Evolutionary conservation across 768 basidiomycete species (phyloP), one percentile per base, ranked within the genome.

Genomic region (Leccinum obscurum): DNA sequence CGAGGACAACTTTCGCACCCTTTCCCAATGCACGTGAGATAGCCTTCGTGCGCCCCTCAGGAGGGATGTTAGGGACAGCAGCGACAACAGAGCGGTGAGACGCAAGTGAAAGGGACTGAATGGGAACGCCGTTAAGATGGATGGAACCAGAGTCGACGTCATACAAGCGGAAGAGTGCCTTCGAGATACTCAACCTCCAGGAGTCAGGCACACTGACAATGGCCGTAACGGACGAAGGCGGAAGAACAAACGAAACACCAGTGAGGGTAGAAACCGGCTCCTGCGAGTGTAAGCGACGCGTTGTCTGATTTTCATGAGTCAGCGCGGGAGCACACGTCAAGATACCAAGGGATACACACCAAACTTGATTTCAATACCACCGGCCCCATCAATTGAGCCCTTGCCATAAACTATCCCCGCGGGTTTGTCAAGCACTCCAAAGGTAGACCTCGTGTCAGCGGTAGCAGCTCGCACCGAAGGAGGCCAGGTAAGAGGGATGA

Each of bases 91-190:
- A 82, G 34, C 95, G 82, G 24, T 97, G 75, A 57, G 88, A 90
- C 34, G 81, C 76, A 70, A 95, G 92, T 0, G 93, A 95, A 5
- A 98, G 84, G 60, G 95, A 85, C 37, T 90, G 87, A 56, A 98
- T 90, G 66, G 97, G 92, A 67, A 90, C 82, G 3, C 90, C 92
- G 66, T 97, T 93, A 61, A 96, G 86, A 52, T 86, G 75, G 65
- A 96, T 94, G 44, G 88, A 78, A 15, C 89, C 82, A 28, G 93
- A 93, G 56, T 83, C 81, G 14, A 95, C 80, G 67, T 98, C 95
- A 72, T 98, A 97, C 77, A 98, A 94, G 24, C 95, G 83, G 74
- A 93, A 97, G 15, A 98, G 78, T 30, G 95, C 80, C n/a, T 93
- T 88, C 54, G 93, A 75, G 57, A 93, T 86, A 1, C 93, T 92